Percentiles rank a stretch among this genome's conserved stretches.
phyloP scores from a whole-genome alignment of 495 filamentous ascomycete species.

The Bryoglossum gracile region DNA sequence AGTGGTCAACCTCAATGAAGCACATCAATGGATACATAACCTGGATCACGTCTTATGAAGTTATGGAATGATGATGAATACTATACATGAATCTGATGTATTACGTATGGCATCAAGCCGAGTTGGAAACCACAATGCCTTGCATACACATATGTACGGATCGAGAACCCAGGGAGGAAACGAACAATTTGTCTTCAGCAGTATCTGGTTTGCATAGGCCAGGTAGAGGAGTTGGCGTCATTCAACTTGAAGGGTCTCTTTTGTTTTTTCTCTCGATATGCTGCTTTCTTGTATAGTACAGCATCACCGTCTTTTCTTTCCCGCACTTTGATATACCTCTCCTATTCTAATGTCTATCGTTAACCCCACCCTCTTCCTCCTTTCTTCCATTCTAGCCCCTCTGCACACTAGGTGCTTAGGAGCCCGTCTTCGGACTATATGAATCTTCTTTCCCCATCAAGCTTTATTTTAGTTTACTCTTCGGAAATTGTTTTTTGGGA shows the following conservation, averaged over 20 bases:
- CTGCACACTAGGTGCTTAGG: neutral
- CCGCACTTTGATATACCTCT: constrained; percentile 9
- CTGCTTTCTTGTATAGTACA: constrained; percentile 20
- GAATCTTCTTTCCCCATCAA: neutral
- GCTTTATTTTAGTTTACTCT: neutral
- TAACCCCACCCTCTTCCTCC: constrained; percentile 1
- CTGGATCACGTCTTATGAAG: constrained; percentile 19
- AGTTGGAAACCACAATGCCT: neutral
- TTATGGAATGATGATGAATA: constrained; percentile 11
- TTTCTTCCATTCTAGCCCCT: constrained; percentile 5
- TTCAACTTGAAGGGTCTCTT: constrained; percentile 11
- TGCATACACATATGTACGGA: neutral
- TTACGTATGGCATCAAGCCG: constrained; percentile 11
- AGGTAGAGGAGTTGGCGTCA: constrained; percentile 27
- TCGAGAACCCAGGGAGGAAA: constrained; percentile 13
- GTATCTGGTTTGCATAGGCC: constrained; percentile 18
- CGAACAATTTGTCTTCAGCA: constrained; percentile 28
- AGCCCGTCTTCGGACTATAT: constrained; percentile 12
- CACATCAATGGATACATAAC: neutral
- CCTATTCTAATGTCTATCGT: constrained; percentile 13
- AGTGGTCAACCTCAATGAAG: constrained; percentile 23
- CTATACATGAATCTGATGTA: constrained; percentile 14
- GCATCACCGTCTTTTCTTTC: constrained; percentile 4
- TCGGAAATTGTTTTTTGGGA: constrained; percentile 11
- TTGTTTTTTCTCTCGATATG: constrained; percentile 3